Conservation (phyloP, 2,329 filamentous ascomycete genomes). For the Eurotiales sp. region DNA sequence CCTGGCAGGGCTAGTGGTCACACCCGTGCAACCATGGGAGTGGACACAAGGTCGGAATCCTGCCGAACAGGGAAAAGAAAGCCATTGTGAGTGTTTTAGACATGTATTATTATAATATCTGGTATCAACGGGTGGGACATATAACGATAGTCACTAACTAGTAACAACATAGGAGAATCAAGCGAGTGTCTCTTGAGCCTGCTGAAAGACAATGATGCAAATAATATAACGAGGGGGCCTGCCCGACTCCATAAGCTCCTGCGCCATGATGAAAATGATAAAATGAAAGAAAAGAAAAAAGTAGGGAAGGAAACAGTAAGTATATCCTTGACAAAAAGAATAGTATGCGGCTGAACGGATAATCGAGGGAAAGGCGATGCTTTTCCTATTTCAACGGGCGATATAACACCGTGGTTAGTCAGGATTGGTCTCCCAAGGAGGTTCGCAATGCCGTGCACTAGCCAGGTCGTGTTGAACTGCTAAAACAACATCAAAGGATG, state of each 20-base stretch:
- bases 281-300: too few relatives aligned
- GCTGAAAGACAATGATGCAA: slow-evolving; percentile 16
- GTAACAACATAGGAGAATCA: slow-evolving; percentile 14
- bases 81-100: too few relatives aligned
- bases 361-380: not conserved
- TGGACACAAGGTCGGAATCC: too few relatives aligned
- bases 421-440: not conserved
- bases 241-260: slow-evolving; percentile 16
- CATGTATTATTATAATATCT: slow-evolving; percentile 5
- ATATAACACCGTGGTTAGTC: not conserved
- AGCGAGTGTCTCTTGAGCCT: slow-evolving; percentile 15
- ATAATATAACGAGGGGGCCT: slow-evolving; percentile 15
- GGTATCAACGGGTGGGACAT: slow-evolving; percentile 7
- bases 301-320: slow-evolving; percentile 4
- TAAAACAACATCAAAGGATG: not conserved
- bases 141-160: slow-evolving; percentile 10
- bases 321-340: slow-evolving; percentile 10
- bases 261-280: slow-evolving; percentile 15
- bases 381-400: not conserved
- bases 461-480: not conserved
- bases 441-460: not conserved
- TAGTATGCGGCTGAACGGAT: not conserved
- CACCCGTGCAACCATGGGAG: too few relatives aligned
- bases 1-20: too few relatives aligned
- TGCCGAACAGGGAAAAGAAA: too few relatives aligned